Evolutionary conservation across 1,139 yeast species (phyloP).

Genomic region (Candida dubliniensis): DNA sequence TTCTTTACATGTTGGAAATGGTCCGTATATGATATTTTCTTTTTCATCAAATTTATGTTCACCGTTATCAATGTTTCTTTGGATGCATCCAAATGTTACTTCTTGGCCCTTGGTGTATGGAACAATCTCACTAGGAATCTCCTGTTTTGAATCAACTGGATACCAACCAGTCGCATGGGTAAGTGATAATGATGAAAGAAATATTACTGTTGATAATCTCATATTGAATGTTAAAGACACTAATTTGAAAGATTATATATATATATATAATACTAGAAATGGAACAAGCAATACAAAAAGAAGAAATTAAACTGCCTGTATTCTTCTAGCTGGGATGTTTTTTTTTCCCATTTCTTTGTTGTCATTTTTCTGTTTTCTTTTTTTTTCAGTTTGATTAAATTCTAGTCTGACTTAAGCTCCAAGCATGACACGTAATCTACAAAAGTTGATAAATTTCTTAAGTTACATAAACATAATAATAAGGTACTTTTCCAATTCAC

Average conservation of each 20-base stretch:
- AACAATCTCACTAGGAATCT: slow-evolving; percentile 35
- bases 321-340: neutral
- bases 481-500: too few species aligned
- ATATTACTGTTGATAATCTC: slow-evolving; percentile 9
- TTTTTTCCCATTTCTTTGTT: neutral
- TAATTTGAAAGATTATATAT: neutral
- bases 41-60: slow-evolving; percentile 69
- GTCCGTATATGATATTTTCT: slow-evolving; percentile 55
- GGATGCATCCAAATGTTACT: slow-evolving; percentile 59
- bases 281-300: neutral
- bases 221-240: neutral
- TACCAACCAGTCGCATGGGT: slow-evolving; percentile 28
- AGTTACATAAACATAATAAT: neutral
- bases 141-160: slow-evolving; percentile 37
- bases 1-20: slow-evolving; percentile 66
- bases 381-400: neutral
- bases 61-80: slow-evolving; percentile 70
- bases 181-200: slow-evolving; percentile 7
- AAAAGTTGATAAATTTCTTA: neutral
- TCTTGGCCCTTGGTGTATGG: slow-evolving; percentile 46
- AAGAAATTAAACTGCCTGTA: neutral
- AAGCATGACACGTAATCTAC: neutral
- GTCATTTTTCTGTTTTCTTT: neutral
- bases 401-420: neutral
- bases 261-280: too few species aligned